Conservation (phyloP, 352 stramenopile species). For the Globisporangium nunn region DNA sequence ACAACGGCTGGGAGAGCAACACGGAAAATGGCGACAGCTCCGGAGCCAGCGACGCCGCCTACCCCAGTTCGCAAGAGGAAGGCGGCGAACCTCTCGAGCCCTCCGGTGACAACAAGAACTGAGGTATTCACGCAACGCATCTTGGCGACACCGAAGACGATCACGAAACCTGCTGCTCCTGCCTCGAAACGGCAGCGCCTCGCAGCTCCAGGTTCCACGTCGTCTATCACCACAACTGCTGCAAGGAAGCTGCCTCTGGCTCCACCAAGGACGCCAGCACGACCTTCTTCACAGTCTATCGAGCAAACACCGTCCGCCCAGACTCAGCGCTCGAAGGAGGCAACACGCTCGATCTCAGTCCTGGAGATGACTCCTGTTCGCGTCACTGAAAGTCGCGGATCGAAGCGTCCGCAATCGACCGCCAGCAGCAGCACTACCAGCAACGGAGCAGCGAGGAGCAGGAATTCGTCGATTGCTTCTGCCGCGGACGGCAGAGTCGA, state of each 20-base stretch:
- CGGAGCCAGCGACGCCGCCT: constrained; percentile 5
- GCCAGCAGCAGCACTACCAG: constrained; percentile 2
- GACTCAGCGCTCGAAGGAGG: neutral
- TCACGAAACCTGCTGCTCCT: constrained; percentile 3
- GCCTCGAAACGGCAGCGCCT: constrained; percentile 8
- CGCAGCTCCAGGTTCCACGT: neutral
- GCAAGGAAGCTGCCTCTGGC: constrained; percentile 11
- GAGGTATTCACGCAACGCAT: constrained; percentile 7
- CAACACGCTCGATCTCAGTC: constrained; percentile 5
- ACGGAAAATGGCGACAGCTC: neutral
- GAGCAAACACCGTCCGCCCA: neutral
- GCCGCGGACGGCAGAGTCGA: constrained; percentile 1
- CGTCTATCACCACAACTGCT: neutral
- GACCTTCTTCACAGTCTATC: neutral
- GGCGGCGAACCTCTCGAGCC: constrained; percentile 3
- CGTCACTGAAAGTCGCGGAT: constrained; percentile 3
- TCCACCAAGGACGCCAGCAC: constrained; percentile 4
- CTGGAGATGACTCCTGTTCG: constrained; percentile 15
- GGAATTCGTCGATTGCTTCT: neutral
- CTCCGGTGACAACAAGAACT: neutral
- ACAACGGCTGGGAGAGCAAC: neutral
- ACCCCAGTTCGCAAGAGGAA: constrained; percentile 1
- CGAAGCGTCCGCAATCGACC: constrained; percentile 5
- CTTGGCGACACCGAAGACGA: constrained; percentile 9
- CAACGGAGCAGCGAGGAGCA: neutral